Evolutionary conservation across 495 filamentous ascomycete species (phyloP).

Genomic region (Diplogelasinospora grovesii): DNA sequence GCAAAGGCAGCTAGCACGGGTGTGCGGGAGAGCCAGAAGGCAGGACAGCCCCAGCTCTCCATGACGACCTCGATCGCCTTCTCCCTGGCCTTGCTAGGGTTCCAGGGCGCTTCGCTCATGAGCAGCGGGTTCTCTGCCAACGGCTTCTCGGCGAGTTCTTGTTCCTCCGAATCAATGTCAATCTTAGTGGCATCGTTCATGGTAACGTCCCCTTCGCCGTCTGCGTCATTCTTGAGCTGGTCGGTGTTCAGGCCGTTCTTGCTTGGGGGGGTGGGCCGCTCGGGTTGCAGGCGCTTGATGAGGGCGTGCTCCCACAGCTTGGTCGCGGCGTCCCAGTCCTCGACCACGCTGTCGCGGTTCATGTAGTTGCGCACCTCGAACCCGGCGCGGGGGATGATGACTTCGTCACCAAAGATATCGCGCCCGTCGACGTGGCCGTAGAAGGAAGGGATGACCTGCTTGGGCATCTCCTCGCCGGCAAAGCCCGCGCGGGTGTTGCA

Average conservation of each 20-base stretch:
- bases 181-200: slow-evolving; percentile 52
- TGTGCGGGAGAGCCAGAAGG: slow-evolving; percentile 74
- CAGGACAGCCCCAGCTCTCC: slow-evolving; percentile 90
- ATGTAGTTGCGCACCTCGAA: slow-evolving; percentile 87
- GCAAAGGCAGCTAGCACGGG: slow-evolving; percentile 64
- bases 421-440: slow-evolving; percentile 55
- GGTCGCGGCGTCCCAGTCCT: slow-evolving; percentile 91
- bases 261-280: slow-evolving; percentile 56
- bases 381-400: slow-evolving; percentile 64
- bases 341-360: slow-evolving; percentile 80
- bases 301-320: slow-evolving; percentile 73
- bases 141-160: slow-evolving; percentile 67
- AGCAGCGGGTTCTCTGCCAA: slow-evolving; percentile 84
- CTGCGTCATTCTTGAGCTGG: slow-evolving; percentile 38
- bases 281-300: slow-evolving; percentile 69
- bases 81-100: slow-evolving; percentile 76
- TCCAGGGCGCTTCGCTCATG: slow-evolving; percentile 94
- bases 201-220: slow-evolving; percentile 47
- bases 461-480: slow-evolving; percentile 94
- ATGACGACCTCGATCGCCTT: slow-evolving; percentile 90
- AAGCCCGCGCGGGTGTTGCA: slow-evolving; percentile 88
- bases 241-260: slow-evolving; percentile 64
- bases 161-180: slow-evolving; percentile 46
- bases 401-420: slow-evolving; percentile 80
- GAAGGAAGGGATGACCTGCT: slow-evolving; percentile 82